Conservation (phyloP, 805 yeast species). For the Saccharomycopsis fodiens region DNA sequence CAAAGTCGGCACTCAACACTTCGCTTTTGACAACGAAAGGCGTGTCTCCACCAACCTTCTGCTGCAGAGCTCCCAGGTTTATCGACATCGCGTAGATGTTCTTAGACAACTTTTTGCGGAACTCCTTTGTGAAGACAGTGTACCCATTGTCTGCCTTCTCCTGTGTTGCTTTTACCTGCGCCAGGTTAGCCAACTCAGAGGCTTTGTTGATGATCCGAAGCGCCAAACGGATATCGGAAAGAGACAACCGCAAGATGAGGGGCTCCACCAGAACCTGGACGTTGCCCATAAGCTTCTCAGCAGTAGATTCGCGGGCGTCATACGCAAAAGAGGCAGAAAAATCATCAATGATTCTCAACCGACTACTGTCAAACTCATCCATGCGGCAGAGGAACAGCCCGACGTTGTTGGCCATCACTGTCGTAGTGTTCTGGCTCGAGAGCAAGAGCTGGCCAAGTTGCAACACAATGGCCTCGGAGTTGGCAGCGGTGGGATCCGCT, state of each 20-base stretch:
- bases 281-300: constrained; percentile 49
- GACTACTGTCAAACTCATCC: constrained; percentile 53
- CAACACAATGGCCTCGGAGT: constrained; percentile 86
- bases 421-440: constrained; percentile 57
- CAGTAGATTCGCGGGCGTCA: constrained; percentile 62
- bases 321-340: constrained; percentile 71
- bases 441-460: constrained; percentile 72
- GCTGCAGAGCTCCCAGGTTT: constrained; percentile 40
- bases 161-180: constrained; percentile 23
- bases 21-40: constrained; percentile 55
- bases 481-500: constrained; percentile 63
- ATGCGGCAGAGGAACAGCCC: constrained; percentile 82
- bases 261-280: constrained; percentile 74
- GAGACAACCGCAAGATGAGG: constrained; percentile 68
- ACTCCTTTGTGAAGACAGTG: constrained; percentile 51
- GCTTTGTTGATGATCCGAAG: constrained; percentile 67
- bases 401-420: constrained; percentile 65
- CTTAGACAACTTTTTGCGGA: constrained; percentile 49
- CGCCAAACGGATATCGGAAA: constrained; percentile 82
- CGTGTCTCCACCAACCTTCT: constrained; percentile 20
- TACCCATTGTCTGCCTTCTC: constrained; percentile 22
- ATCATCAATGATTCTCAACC: constrained; percentile 77
- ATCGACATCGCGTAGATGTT: constrained; percentile 56
- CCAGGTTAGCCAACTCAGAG: constrained; percentile 37
- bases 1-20: constrained; percentile 53